Evolutionary conservation across 129 eudicot species (phyloP).

Genomic region (Centaurea solstitialis): DNA sequence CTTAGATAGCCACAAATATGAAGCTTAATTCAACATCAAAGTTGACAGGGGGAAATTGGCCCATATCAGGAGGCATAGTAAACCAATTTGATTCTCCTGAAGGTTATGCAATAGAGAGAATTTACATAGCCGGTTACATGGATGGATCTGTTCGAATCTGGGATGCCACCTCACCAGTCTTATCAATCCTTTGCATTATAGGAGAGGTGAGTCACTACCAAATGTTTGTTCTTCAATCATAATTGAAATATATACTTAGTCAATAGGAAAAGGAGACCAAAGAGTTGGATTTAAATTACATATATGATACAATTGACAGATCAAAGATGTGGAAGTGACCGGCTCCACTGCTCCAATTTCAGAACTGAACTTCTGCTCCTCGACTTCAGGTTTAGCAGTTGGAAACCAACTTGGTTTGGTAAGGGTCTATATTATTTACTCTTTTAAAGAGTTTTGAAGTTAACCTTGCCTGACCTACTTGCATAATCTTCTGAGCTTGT

Average conservation of each 20-base stretch:
- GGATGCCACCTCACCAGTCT: conserved; percentile 85
- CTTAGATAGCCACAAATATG: conserved; percentile 48
- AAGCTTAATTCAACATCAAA: conserved; percentile 37
- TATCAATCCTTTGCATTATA: conserved; percentile 58
- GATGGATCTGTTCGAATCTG: conserved; percentile 91
- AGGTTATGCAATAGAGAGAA: conserved; percentile 43
- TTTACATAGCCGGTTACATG: conserved; percentile 77
- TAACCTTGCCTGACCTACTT: conserved; percentile 7
- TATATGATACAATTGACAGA: conserved; percentile 48
- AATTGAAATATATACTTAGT: background rate
- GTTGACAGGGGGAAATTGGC: conserved; percentile 49
- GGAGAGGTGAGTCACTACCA: conserved; percentile 42
- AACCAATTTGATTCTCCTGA: conserved; percentile 41
- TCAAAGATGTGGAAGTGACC: conserved; percentile 56
- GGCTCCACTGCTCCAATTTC: conserved; percentile 64
- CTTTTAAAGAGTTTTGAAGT: conserved; percentile 4
- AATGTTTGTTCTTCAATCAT: background rate
- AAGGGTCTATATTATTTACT: conserved; percentile 30
- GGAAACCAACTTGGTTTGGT: conserved; percentile 85
- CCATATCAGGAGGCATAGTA: conserved; percentile 77
- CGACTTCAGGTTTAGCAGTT: conserved; percentile 65
- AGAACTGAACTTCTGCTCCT: conserved; percentile 58
- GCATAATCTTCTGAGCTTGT: conserved; percentile 29
- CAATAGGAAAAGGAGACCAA: background rate
- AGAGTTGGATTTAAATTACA: background rate